A percentile compares a stretch with the other conserved stretches of the same genome.
Conservation (phyloP, 192 early-diverging fungal genomes). For the Entomortierella parvispora region DNA sequence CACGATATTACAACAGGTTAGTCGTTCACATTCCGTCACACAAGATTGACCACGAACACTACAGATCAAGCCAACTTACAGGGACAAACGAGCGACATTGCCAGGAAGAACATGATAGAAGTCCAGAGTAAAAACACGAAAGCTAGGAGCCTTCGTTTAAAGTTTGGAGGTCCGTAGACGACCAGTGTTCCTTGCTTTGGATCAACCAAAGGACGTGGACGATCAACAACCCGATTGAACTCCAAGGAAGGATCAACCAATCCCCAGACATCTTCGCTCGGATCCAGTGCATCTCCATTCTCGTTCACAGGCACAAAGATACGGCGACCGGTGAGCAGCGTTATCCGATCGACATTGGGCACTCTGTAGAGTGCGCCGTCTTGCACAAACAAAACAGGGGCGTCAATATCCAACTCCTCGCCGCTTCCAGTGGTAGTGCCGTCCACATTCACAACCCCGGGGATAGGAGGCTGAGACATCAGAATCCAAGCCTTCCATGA, state of each 20-base stretch:
- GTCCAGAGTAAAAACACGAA: constrained; percentile 63
- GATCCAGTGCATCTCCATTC: constrained; percentile 62
- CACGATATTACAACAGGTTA: background rate
- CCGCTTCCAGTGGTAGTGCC: constrained; percentile 50
- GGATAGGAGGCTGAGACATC: constrained; percentile 57
- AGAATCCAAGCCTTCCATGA: constrained; percentile 64
- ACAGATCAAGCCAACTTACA: constrained; percentile 25
- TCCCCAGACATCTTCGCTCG: constrained; percentile 66
- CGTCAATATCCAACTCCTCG: constrained; percentile 55
- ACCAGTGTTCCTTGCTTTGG: constrained; percentile 69
- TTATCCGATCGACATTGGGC: constrained; percentile 85
- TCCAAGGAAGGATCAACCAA: constrained; percentile 63
- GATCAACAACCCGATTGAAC: constrained; percentile 9
- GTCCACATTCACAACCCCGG: constrained; percentile 45
- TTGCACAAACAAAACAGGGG: constrained; percentile 62
- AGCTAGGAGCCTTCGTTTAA: constrained; percentile 63
- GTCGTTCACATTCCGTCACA: too few relatives aligned
- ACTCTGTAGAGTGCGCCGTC: constrained; percentile 78
- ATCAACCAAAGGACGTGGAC: constrained; percentile 5
- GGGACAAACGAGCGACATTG: constrained; percentile 59
- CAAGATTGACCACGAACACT: background rate
- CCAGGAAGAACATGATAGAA: constrained; percentile 57
- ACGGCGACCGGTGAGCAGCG: constrained; percentile 76
- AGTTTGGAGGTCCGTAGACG: constrained; percentile 85
- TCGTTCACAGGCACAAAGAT: constrained; percentile 85